Base-by-base conservation (phyloP, 768 basidiomycete species). In the Tricholoma sp. region DNA sequence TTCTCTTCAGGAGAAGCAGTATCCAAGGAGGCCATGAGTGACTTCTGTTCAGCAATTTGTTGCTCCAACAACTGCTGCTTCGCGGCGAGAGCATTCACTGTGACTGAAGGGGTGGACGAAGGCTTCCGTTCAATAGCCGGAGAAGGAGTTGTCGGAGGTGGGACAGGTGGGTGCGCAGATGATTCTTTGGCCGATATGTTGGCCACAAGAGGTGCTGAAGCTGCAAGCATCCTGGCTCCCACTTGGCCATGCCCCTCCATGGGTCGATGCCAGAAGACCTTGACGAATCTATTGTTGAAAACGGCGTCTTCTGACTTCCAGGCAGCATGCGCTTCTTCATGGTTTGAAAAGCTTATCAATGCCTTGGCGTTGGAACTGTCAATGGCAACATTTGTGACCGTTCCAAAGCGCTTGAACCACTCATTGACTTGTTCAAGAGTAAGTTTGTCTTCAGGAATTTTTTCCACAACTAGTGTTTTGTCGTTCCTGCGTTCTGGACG, bases 251-350 rank as follows among this genome's bases (percentile, higher is more conserved):
- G 90, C 0, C 95, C 94, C 54, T 90, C 91, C 84, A 94, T 83
- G 6, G 93, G 94, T 57, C 89, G 80, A 72, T 96, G 93, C 94
- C 95, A 97, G 65, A 96, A 92, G 32, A 97, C 79, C 72, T 95
- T 96, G 62, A 97, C 94, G 69, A 97, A 97, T 51, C 95, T 84
- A 64, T 94, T 95, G 10, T 84, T 85, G 66, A 97, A 97, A 12
- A 97, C 88, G n/a, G 94, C 93, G 60, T 96, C 93, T 70, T 95
- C 91, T 22, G 86, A 85, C 69, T 91, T 91, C 90, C 94, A 94
- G 1, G 95, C 95, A 11, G 83, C 81, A 65, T 88, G 84, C 0
- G 95, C 95, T 64, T 94, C 89, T 19, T 81, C 82, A 67, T 94
- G 92, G 8, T 78, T 82, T 32, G 83, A 79, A 71, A 97, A 98